Evolutionary conservation across 257 asterid genomes (phyloP).

Genomic region (Gentiana macrophylla): DNA sequence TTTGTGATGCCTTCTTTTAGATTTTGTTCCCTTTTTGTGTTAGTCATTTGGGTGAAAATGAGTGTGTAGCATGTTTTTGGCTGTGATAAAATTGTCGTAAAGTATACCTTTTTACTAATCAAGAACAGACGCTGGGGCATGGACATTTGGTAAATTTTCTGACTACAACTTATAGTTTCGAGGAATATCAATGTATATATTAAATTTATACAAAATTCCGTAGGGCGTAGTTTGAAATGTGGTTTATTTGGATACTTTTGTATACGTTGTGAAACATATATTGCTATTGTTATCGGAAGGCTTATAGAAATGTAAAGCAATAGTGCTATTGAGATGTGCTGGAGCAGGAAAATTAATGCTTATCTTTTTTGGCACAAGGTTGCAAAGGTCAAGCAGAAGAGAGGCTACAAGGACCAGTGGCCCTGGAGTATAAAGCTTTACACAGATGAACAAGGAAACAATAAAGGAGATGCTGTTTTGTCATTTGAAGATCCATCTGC

Average conservation of each 20-base stretch:
- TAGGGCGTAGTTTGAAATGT: too few relatives aligned
- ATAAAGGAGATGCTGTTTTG: conserved; percentile 94
- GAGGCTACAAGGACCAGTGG: conserved; percentile 99
- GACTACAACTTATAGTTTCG: background rate
- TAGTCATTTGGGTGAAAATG: background rate
- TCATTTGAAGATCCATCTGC: conserved; percentile 99
- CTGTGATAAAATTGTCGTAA: background rate
- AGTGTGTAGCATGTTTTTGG: background rate
- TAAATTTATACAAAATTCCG: background rate
- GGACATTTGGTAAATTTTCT: background rate
- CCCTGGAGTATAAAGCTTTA: conserved; percentile 97
- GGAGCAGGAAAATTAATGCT: background rate
- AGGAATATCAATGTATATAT: background rate
- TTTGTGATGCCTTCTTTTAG: conserved; percentile 6
- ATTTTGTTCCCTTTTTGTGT: too few relatives aligned
- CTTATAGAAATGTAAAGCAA: too few relatives aligned
- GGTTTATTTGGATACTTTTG: too few relatives aligned
- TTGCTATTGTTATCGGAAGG: too few relatives aligned
- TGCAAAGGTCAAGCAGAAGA: conserved; percentile 93
- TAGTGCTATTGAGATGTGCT: too few relatives aligned
- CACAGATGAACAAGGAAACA: conserved; percentile 91
- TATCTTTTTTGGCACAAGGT: conserved; percentile 36
- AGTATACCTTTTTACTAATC: too few relatives aligned
- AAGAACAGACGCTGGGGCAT: background rate
- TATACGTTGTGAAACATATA: too few relatives aligned